Base-by-base conservation (phyloP, 2,329 filamentous ascomycete species). In the Ceratocystis lukuohia region DNA sequence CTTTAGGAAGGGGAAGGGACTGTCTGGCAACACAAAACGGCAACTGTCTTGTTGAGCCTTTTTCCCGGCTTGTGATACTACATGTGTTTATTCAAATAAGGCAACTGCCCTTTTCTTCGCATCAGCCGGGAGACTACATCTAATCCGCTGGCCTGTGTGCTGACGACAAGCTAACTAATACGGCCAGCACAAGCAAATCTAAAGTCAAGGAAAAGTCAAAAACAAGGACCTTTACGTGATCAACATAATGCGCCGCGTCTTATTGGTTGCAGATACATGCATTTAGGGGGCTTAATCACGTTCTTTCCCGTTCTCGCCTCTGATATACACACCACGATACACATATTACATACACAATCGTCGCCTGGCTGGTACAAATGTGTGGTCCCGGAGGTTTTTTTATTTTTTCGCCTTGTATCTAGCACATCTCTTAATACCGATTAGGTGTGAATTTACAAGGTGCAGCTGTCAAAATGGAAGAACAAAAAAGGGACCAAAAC, bases 311-410 rank as follows among this genome's bases (percentile, higher is more conserved):
- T 50, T 50, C n/a, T 7, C 10, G 17, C n/a, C 46, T 22, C 22
- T n/a, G n/a, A 50, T 50, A 50, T 50, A 50, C 46, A 50, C 46
- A 50, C 46, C 46, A 50, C 17, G 46, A 50, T 50, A n/a, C 46
- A 50, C 46, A 50, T 50, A 50, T 50, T 50, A 22, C 46, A 50
- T 50, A 50, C 46, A 50, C 17, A 22, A n/a, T 50, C 46, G 46
- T 50, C n/a, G 46, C 10, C 17, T n/a, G 17, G 46, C 22, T 22
- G 46, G n/a, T 50, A 20, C 46, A 50, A 22, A 50, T 20, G 46
- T 22, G 22, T 22, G n/a, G 46, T 22, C 17, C 46, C 46, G 46
- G 46, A 22, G 46, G n/a, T 50, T 50, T 50, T 50, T n/a, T n/a
- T n/a, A 20, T 2, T 22, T n/a, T n/a, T 50, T 50, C 10, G 37